Conservation (phyloP, 2,329 filamentous ascomycete species). For the Calonectria crousiana region DNA sequence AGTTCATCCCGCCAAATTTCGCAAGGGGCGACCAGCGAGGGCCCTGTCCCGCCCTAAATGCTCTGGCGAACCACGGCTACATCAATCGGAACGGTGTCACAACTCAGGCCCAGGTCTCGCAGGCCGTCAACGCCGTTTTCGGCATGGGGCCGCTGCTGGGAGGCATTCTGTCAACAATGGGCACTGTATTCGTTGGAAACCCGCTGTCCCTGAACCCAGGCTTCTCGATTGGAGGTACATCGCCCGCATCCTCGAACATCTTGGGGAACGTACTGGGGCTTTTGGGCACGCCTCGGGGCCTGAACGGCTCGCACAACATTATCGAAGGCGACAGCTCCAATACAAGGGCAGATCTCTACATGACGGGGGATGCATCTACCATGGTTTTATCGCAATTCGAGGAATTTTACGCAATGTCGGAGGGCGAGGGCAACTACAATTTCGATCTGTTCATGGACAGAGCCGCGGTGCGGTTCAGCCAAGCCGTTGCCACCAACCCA, state of each 20-base stretch:
- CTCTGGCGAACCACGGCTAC: constrained; percentile 53
- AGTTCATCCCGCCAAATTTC: constrained; percentile 43
- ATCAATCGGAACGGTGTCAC: constrained; percentile 36
- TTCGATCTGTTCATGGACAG: constrained; percentile 56
- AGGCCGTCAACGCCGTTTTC: constrained; percentile 48
- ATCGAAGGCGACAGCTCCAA: constrained; percentile 66
- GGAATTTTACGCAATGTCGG: constrained; percentile 23
- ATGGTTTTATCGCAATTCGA: constrained; percentile 63
- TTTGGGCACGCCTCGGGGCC: constrained; percentile 54
- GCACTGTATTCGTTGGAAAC: constrained; percentile 62
- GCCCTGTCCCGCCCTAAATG: constrained; percentile 51
- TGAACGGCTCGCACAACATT: constrained; percentile 65
- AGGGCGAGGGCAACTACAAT: constrained; percentile 32
- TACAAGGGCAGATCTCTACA: constrained; percentile 64
- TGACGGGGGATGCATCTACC: constrained; percentile 60
- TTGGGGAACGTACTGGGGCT: constrained; percentile 57
- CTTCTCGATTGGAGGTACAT: constrained; percentile 64
- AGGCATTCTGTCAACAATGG: constrained; percentile 57
- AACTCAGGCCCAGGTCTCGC: constrained; percentile 26
- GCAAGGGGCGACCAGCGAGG: constrained; percentile 42
- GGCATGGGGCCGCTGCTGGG: constrained; percentile 61
- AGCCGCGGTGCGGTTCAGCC: constrained; percentile 51
- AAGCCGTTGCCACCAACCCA: constrained; percentile 63
- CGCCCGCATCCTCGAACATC: constrained; percentile 53
- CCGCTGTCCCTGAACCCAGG: constrained; percentile 61